phyloP scores from a whole-genome alignment of 2,329 filamentous ascomycete species.

The Cercospora sp. region DNA sequence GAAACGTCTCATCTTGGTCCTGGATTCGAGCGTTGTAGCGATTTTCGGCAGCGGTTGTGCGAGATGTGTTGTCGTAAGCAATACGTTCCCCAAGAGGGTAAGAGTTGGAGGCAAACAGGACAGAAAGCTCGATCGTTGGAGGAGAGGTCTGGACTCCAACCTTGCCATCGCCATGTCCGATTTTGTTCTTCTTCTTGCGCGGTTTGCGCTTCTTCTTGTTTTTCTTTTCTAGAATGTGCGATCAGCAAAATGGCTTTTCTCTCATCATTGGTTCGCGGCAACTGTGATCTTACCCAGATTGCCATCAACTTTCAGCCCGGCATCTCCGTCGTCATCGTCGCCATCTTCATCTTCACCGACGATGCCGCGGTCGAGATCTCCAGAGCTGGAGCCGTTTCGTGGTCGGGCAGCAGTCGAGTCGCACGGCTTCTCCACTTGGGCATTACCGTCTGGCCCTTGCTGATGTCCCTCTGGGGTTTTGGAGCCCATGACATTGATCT shows the following conservation, averaged over 20 bases:
- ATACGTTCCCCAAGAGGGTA: conserved; percentile 79
- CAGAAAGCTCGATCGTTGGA: conserved; percentile 51
- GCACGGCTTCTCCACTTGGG: conserved; percentile 21
- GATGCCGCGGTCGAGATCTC: not conserved
- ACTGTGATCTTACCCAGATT: not conserved
- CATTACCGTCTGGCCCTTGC: conserved; percentile 35
- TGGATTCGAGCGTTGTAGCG: conserved; percentile 63
- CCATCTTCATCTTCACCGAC: conserved; percentile 18
- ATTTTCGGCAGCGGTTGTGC: conserved; percentile 83
- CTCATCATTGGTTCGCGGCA: not conserved
- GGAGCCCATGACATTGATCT: conserved; percentile 39
- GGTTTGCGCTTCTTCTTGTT: conserved; percentile 26
- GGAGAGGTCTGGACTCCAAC: not conserved
- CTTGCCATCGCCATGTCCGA: not conserved
- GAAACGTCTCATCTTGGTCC: conserved; percentile 65
- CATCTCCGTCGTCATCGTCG: conserved; percentile 28
- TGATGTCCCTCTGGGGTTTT: conserved; percentile 42
- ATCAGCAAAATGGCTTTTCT: conserved; percentile 7
- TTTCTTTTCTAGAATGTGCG: conserved; percentile 2
- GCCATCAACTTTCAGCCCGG: conserved; percentile 8
- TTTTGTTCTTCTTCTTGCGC: conserved; percentile 18
- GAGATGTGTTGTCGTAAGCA: conserved; percentile 77
- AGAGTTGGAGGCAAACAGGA: conserved; percentile 60
- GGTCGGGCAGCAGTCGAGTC: conserved; percentile 4
- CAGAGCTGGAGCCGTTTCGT: not conserved